A percentile compares a stretch with the other conserved stretches of the same genome.
Conservation (phyloP, 176 grass and related monocot genomes). For the Carex kokanica region DNA sequence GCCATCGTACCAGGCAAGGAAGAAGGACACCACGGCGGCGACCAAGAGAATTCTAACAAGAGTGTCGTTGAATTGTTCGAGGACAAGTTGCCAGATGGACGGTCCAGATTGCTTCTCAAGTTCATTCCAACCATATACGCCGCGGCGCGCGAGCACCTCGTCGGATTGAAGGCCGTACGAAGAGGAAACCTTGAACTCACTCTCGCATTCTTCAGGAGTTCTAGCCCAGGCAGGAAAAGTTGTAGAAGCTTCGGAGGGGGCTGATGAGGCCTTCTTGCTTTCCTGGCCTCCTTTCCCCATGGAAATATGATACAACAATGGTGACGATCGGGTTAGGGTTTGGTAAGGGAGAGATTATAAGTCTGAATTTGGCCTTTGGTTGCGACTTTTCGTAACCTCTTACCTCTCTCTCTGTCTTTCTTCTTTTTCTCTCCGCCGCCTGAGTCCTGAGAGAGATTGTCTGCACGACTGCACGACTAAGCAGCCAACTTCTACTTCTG, state of each 20-base stretch:
- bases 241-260: not conserved
- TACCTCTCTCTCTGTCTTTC: not conserved
- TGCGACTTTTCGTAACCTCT: not conserved
- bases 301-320: not conserved
- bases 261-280: not conserved
- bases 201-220: slow-evolving; percentile 53
- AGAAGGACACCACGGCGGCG: slow-evolving; percentile 83
- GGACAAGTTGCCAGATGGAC: slow-evolving; percentile 49
- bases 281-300: slow-evolving; percentile 63
- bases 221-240: slow-evolving; percentile 82
- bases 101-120: slow-evolving; percentile 80
- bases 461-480: not conserved
- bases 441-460: not conserved
- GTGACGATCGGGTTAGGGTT: not conserved
- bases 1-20: slow-evolving; percentile 65
- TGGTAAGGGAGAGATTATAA: not conserved
- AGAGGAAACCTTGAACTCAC: not conserved
- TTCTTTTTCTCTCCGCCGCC: not conserved
- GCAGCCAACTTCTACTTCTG: not conserved
- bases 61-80: slow-evolving; percentile 80
- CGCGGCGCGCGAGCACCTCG: slow-evolving; percentile 40
- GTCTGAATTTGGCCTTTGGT: not conserved
- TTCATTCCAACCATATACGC: slow-evolving; percentile 46
- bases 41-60: slow-evolving; percentile 79
- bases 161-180: slow-evolving; percentile 31